Base-by-base conservation (phyloP, 768 basidiomycete species). In the Calocybe gangraenosa region DNA sequence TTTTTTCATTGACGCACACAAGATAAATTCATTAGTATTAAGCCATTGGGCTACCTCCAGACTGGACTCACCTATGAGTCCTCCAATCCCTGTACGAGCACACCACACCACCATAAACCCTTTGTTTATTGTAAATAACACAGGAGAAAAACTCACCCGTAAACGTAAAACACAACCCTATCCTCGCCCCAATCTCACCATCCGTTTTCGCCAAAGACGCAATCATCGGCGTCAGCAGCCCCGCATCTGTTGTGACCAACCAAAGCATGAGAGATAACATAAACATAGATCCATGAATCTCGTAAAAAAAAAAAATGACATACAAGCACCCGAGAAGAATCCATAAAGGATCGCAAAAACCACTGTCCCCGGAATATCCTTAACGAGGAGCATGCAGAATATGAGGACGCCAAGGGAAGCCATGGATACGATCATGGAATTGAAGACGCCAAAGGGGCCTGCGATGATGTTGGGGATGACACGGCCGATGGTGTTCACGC, bases 141-240 rank as follows among this genome's bases (percentile, higher is more conserved):
- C 5, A 11, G 6, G 5, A 5, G 17, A 18, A 14, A n/a, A n/a
- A 32, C 46, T 46, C 9, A 42, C 45, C 40, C 22, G 37, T 44
- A 37, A 42, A 37, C 1, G 70, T 67, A 50, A 75, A 79, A 46
- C 68, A 70, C 18, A 81, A 61, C 10, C 78, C 77, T 54, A 81
- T 65, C 13, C 78, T 63, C 17, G 69, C 69, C 36, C 81, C 82
- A 22, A 82, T 70, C 52, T 82, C 78, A 1, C 67, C 61, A 20
- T 74, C 59, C 28, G 68, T 66, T 14, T 58, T 60, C 0, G 79
- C 71, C 6, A 78, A 60, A 2, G 67, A 60, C 3, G 67, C 61
- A 11, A 79, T 53, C 56, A 75, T 60, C 3, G 77, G 73, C 0
- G 70, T 57, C 37, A 75, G 59, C 7, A 78, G 60, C 22, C 67